Evolutionary conservation across 148 eudicot species (phyloP).

Genomic region (Pouteria glomerata): DNA sequence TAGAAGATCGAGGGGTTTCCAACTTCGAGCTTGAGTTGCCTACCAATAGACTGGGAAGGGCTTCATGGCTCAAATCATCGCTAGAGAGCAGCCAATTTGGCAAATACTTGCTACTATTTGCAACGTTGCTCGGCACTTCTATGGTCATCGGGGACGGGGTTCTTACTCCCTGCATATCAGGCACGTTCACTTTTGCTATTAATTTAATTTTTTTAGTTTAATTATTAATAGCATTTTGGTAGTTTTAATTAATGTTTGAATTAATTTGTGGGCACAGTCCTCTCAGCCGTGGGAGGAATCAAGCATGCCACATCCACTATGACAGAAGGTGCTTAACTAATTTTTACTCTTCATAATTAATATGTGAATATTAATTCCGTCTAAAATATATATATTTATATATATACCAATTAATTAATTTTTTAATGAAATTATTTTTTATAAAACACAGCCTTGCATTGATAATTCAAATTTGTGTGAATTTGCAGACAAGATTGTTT

Average conservation of each 20-base stretch:
- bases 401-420: too few relatives aligned
- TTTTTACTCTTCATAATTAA: too few relatives aligned
- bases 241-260: too few relatives aligned
- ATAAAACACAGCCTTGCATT: too few relatives aligned
- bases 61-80: constrained; percentile 10
- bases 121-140: constrained; percentile 28
- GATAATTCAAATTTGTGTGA: too few relatives aligned
- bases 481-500: constrained; percentile 9
- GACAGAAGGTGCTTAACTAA: constrained; percentile 8
- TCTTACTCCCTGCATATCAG: constrained; percentile 34
- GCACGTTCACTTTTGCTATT: not conserved
- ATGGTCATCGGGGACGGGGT: constrained; percentile 33
- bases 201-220: too few relatives aligned
- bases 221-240: too few relatives aligned
- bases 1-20: constrained; percentile 21
- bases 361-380: too few relatives aligned
- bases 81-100: constrained; percentile 21
- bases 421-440: too few relatives aligned
- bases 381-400: too few relatives aligned
- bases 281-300: constrained; percentile 26
- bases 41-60: constrained; percentile 1
- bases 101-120: constrained; percentile 8
- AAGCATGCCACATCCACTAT: constrained; percentile 11
- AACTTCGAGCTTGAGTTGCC: constrained; percentile 7
- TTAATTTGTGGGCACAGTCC: constrained; percentile 14